These are phyloP conservation scores for Populus davidiana DNA, from an alignment of 345 rosid species.

Conservation along the genomic window DNA sequence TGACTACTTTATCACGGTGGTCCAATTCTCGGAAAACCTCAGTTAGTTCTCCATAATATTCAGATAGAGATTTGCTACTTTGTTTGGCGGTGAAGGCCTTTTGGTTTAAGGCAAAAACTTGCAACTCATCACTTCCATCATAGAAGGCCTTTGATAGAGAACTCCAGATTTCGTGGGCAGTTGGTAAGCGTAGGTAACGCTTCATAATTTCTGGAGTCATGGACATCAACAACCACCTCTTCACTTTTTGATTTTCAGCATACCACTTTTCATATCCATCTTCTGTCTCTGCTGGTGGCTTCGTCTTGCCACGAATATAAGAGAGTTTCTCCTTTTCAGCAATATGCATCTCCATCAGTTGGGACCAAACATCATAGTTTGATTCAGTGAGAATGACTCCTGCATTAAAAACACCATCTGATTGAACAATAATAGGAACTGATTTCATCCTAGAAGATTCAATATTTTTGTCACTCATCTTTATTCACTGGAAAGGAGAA, in stretches of 20 bases:
- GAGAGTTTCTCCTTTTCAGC: no score
- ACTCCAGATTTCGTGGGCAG: neutral
- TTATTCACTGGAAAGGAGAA: neutral
- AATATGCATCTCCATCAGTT: no score
- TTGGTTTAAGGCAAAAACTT: neutral
- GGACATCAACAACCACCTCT: neutral
- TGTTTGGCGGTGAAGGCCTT: neutral
- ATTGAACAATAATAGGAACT: no score
- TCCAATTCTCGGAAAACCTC: neutral
- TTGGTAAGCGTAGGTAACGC: neutral
- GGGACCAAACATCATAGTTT: no score
- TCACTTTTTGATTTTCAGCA: neutral
- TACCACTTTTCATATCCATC: constrained; percentile 1
- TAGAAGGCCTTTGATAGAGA: constrained; percentile 3
- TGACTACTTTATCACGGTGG: neutral
- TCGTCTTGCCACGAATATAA: neutral
- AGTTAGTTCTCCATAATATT: neutral
- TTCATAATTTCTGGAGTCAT: neutral
- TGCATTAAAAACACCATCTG: no score
- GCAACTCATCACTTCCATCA: neutral
- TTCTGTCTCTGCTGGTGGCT: neutral
- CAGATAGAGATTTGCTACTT: neutral
- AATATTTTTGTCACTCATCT: no score
- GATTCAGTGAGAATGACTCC: no score
- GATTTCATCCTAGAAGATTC: no score